Base-by-base conservation (phyloP, 179 eudicot genomes). In the Heliamphora ciliata region DNA sequence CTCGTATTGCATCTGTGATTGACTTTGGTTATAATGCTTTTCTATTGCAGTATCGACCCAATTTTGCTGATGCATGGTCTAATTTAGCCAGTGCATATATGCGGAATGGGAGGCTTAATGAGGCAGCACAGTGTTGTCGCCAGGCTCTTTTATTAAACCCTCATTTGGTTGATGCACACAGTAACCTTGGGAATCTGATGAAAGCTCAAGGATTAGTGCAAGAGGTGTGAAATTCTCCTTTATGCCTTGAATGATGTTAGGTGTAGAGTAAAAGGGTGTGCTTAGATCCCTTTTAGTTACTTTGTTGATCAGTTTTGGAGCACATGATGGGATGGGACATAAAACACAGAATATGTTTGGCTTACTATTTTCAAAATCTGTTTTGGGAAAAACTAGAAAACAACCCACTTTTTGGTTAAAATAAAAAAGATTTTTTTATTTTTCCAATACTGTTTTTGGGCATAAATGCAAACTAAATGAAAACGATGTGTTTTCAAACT, bases 31-130 rank as follows among this genome's bases (percentile, higher is more conserved):
- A 13, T 46, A 10, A 76, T 75, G 31, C 74, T 65, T 59, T 13
- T 48, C 68, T 51, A 13, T 84, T 86, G 84, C 89, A 95, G 98
- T 92, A 92, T 82, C 97, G 98, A 47, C 98, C 98, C 64, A 94
- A 91, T 86, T 95, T 94, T 81, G 95, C 97, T 55, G 98, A 95
- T 88, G 98, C 98, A 64, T 95, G 98, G 98, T 95, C 98, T 52
- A 95, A 95, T 85, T 86, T 95, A 90, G 95, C 95, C 69, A 93
- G 92, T 90, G 95, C 98, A 44, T 95, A 94, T 84, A 90, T 91
- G 97, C 84, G 92, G 84, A 94, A 94, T 86, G 98, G 98, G 80
- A 91, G 93, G 86, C 84, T 88, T 56, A 89, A 10, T 83, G 98
- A 94, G 85, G 98, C 97, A 55, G 88, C 92, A 54, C 97, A 92